A percentile compares a stretch with the other conserved stretches of the same genome.
These are phyloP conservation scores for Juncus inflexus DNA, from an alignment of 176 grass and related monocot genomes.

Conservation along the genomic window DNA sequence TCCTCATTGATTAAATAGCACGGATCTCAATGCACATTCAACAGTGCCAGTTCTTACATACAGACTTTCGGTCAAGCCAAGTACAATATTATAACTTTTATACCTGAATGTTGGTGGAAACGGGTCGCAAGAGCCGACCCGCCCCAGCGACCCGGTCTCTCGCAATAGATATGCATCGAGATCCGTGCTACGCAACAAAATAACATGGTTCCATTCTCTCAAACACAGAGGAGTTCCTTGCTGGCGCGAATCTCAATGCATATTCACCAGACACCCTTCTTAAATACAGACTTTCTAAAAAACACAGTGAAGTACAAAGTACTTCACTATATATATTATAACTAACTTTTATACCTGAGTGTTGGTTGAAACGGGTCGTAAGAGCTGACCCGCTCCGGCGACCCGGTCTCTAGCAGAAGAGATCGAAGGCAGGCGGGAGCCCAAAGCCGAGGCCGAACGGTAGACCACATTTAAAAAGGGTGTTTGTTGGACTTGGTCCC, in stretches of 20 bases:
- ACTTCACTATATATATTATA: no score
- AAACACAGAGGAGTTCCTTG: no score
- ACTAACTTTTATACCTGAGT: conserved; percentile 98
- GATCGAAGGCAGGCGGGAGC: conserved; percentile 69
- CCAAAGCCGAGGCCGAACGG: conserved; percentile 88
- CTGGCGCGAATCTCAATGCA: no score
- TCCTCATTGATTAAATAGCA: no score
- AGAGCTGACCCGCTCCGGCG: conserved; percentile 73
- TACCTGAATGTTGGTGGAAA: conserved; percentile 96
- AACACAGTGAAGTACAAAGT: no score
- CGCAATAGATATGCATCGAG: conserved; percentile 50
- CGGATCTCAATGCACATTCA: no score
- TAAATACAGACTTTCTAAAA: no score
- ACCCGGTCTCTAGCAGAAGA: conserved; percentile 85
- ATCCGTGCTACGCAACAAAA: no score
- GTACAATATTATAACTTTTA: background rate
- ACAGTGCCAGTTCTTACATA: no score
- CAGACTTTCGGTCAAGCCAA: no score
- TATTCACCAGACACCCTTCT: no score
- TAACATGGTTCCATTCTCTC: no score
- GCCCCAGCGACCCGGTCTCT: conserved; percentile 89
- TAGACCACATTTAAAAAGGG: conserved; percentile 94
- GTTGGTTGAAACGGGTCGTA: conserved; percentile 84
- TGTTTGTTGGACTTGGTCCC: conserved; percentile 91
- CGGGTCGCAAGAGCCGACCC: conserved; percentile 63